These are phyloP conservation scores for Penicillium sp. DNA, from an alignment of 2,329 filamentous ascomycete genomes.

Conservation along the genomic window DNA sequence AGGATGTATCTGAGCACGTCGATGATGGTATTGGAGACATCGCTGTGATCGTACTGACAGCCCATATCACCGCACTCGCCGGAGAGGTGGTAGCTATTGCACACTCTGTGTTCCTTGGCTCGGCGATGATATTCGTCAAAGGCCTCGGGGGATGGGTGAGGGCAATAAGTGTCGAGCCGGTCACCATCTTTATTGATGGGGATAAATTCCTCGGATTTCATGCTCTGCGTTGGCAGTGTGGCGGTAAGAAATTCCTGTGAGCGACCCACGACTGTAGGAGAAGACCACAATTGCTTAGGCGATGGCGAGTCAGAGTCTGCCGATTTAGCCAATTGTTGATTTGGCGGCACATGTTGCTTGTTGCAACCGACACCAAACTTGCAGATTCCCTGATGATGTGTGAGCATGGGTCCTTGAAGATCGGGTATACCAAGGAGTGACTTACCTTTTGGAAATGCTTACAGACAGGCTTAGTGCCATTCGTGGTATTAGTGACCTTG, in stretches of 20 bases:
- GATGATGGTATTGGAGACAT: conserved; percentile 40
- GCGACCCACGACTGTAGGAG: conserved; percentile 14
- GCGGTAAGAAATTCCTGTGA: conserved; percentile 22
- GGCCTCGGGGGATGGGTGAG: conserved; percentile 37
- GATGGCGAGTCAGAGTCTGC: conserved; percentile 16
- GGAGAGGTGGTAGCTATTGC: conserved; percentile 51
- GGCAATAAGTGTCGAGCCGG: conserved; percentile 48
- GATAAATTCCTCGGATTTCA: conserved; percentile 33
- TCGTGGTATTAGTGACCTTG: conserved; percentile 9
- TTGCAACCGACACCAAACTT: conserved; percentile 32
- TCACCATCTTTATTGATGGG: conserved; percentile 49
- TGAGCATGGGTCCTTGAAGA: neutral
- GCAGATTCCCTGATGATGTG: conserved; percentile 30
- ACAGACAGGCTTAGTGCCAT: conserved; percentile 25
- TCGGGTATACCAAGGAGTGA: too few species aligned
- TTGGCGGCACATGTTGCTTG: conserved; percentile 32
- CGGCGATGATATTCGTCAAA: conserved; percentile 42
- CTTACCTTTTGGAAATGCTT: conserved; percentile 36
- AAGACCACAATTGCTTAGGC: conserved; percentile 14
- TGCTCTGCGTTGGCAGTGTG: conserved; percentile 17
- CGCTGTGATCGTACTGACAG: conserved; percentile 50
- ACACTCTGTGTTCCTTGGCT: conserved; percentile 45
- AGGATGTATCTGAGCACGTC: conserved; percentile 48
- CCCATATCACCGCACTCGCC: conserved; percentile 37
- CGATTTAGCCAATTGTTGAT: conserved; percentile 24